Evolutionary conservation across 208 protist genomes (phyloP).

Genomic region (Willaertia magna): DNA sequence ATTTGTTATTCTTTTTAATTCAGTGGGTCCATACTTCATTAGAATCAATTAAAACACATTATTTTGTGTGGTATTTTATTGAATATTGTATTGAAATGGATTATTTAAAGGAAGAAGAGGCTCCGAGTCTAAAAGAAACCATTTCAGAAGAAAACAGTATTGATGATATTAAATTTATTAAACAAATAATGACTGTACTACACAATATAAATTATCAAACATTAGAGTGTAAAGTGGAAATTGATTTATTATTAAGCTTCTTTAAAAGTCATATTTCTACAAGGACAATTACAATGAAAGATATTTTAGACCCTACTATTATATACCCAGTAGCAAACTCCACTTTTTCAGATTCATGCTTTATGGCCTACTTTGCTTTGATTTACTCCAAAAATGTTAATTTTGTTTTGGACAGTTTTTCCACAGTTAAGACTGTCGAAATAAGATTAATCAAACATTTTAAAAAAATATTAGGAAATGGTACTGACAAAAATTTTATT

Average conservation of each 20-base stretch:
- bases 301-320: too few species aligned
- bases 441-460: neutral
- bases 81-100: neutral
- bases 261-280: too few species aligned
- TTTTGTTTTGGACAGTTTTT: neutral
- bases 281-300: too few species aligned
- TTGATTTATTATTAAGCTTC: too few species aligned
- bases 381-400: too few species aligned
- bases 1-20: neutral
- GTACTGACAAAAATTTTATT: neutral
- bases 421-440: neutral
- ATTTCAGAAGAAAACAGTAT: neutral
- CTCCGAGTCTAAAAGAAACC: neutral
- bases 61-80: neutral
- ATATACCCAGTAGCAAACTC: too few species aligned
- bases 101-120: neutral
- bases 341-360: too few species aligned
- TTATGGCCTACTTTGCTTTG: too few species aligned
- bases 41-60: neutral
- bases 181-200: neutral
- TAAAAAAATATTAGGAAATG: neutral
- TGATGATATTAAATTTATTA: neutral
- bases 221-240: too few species aligned
- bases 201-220: too few species aligned
- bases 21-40: neutral